These are phyloP conservation scores for Ustilaginoidea virens DNA, from an alignment of 2,329 filamentous ascomycete species.

Conservation along the genomic window DNA sequence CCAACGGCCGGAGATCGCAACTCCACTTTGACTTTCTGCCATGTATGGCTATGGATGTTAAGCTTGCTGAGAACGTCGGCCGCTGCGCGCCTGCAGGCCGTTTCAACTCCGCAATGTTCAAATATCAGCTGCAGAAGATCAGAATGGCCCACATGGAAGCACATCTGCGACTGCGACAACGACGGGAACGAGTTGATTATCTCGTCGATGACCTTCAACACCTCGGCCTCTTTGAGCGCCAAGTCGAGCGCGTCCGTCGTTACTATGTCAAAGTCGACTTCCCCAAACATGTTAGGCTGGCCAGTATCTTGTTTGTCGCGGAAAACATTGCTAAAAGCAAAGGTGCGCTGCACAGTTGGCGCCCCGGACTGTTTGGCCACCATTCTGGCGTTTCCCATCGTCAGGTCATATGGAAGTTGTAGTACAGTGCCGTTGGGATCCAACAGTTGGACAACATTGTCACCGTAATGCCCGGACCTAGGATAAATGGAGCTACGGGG, in stretches of 20 bases:
- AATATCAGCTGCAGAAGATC: conserved; percentile 79
- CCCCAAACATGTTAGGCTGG: conserved; percentile 68
- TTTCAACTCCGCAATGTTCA: conserved; percentile 69
- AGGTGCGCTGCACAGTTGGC: conserved; percentile 56
- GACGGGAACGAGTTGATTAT: conserved; percentile 69
- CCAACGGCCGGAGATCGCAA: conserved; percentile 69
- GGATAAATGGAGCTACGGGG: conserved; percentile 66
- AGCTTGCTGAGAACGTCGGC: conserved; percentile 79
- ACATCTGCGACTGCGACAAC: conserved; percentile 57
- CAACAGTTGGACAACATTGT: conserved; percentile 63
- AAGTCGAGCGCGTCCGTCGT: conserved; percentile 68
- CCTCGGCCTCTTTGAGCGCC: conserved; percentile 81
- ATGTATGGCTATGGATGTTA: conserved; percentile 66
- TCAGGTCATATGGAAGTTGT: conserved; percentile 89
- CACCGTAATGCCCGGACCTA: conserved; percentile 58
- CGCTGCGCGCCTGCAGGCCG: conserved; percentile 49
- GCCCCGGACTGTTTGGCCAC: conserved; percentile 56
- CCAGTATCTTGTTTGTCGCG: conserved; percentile 64
- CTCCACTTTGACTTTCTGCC: conserved; percentile 70
- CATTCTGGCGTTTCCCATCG: conserved; percentile 71
- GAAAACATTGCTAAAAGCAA: conserved; percentile 78
- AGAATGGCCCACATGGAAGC: conserved; percentile 81
- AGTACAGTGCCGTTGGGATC: conserved; percentile 75
- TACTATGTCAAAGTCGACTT: conserved; percentile 95
- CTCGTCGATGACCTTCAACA: conserved; percentile 88